Percentiles rank a stretch among this genome's conserved stretches.
These are phyloP conservation scores for Xylariaceae sp. DNA, from an alignment of 2,329 filamentous ascomycete species.

Conservation along the genomic window DNA sequence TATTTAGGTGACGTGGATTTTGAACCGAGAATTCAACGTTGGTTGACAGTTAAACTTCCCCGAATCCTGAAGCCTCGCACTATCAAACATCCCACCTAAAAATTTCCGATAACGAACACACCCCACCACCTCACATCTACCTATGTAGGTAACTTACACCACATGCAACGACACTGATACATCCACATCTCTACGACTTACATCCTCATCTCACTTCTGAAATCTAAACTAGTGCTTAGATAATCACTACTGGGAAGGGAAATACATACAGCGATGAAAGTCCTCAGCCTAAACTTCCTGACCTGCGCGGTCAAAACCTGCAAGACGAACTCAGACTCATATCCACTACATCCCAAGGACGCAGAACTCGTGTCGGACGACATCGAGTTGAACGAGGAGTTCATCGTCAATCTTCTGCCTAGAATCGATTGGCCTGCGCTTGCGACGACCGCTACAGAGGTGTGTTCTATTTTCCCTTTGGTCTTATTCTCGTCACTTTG, in stretches of 20 bases:
- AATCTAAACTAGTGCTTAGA: not conserved
- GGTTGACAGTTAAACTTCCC: too few relatives aligned
- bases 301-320: slow-evolving; percentile 95
- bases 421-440: slow-evolving; percentile 87
- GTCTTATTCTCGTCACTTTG: not conserved
- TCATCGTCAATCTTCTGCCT: slow-evolving; percentile 81
- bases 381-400: slow-evolving; percentile 74
- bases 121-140: not conserved
- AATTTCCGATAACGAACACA: too few relatives aligned
- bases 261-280: slow-evolving; percentile 64
- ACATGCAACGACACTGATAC: not conserved
- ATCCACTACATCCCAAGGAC: slow-evolving; percentile 88
- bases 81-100: too few relatives aligned
- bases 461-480: slow-evolving; percentile 37
- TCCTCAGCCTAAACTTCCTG: slow-evolving; percentile 93
- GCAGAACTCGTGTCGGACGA: slow-evolving; percentile 86
- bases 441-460: slow-evolving; percentile 72
- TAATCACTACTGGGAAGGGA: not conserved
- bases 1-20: too few relatives aligned
- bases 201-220: not conserved
- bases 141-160: slow-evolving; percentile 9
- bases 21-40: too few relatives aligned
- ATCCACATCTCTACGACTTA: too few relatives aligned
- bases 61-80: too few relatives aligned
- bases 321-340: slow-evolving; percentile 76